Conservation (phyloP, 2,329 filamentous ascomycete species). For the Diaporthe sp. region DNA sequence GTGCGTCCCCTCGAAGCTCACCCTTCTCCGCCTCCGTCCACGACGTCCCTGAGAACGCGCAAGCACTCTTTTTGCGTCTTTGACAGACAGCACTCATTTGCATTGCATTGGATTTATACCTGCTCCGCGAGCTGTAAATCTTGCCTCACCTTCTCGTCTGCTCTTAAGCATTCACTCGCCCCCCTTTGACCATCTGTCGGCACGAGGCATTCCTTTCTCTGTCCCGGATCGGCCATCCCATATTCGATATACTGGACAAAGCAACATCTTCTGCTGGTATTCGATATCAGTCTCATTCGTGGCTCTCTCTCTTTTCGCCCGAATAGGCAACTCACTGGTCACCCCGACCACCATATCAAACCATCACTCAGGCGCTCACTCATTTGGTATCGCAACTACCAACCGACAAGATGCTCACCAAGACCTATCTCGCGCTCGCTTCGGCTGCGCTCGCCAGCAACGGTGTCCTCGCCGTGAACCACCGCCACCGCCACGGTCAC, state of each 20-base stretch:
- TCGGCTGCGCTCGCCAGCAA: constrained; percentile 57
- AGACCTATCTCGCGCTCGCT: constrained; percentile 56
- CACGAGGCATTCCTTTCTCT: constrained; percentile 37
- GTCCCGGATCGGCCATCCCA: not conserved
- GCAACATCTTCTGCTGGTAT: not conserved
- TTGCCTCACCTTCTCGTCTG: not conserved
- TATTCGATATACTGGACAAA: constrained; percentile 25
- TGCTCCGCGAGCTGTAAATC: not conserved
- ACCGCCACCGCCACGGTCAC: constrained; percentile 55
- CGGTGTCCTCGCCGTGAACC: constrained; percentile 57
- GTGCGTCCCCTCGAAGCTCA: not conserved
- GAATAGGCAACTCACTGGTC: constrained; percentile 21
- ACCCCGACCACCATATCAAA: not conserved
- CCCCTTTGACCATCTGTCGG: constrained; percentile 31
- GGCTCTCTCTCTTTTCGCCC: not conserved
- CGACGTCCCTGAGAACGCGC: constrained; percentile 15
- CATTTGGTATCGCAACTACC: not conserved
- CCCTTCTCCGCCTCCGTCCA: constrained; percentile 11
- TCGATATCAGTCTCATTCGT: not conserved
- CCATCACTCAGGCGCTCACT: not conserved
- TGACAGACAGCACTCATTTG: constrained; percentile 59
- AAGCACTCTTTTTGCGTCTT: constrained; percentile 57
- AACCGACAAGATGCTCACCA: constrained; percentile 56
- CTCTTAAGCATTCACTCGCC: constrained; percentile 29
- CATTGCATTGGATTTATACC: constrained; percentile 6